A percentile compares a stretch with the other conserved stretches of the same genome.
These are phyloP conservation scores for Colletotrichum abscissum DNA, from an alignment of 2,329 filamentous ascomycete genomes.

Conservation along the genomic window DNA sequence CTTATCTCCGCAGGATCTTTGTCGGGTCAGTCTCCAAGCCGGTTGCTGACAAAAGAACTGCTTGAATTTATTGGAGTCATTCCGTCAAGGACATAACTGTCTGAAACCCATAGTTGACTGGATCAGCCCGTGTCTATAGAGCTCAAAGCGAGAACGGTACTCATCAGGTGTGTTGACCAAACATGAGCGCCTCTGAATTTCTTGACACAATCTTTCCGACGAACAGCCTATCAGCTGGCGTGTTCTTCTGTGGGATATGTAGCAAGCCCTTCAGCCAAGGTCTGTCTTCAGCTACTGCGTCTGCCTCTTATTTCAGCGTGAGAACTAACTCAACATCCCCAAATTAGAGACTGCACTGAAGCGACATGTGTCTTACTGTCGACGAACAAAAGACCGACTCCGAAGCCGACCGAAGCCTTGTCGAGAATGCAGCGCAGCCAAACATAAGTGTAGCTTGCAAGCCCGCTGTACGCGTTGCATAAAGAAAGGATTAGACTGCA, in stretches of 20 bases:
- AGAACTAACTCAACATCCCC: background rate
- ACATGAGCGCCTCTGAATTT: background rate
- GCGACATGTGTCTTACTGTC: constrained; percentile 24
- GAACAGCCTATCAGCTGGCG: background rate
- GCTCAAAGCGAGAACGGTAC: background rate
- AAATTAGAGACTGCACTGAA: constrained; percentile 6
- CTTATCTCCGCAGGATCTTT: background rate
- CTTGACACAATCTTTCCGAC: background rate
- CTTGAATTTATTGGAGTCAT: background rate
- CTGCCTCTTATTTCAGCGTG: background rate
- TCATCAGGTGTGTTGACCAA: background rate
- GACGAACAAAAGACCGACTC: constrained; percentile 4
- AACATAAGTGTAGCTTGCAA: constrained; percentile 29
- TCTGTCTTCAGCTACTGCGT: background rate
- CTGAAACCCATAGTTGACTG: background rate
- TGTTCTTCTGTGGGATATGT: constrained; percentile 25
- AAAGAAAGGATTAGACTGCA: constrained; percentile 23
- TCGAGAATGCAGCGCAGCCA: constrained; percentile 24
- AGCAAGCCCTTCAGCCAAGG: constrained; percentile 27
- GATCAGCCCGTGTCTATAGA: background rate
- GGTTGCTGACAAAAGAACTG: background rate
- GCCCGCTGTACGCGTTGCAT: constrained; percentile 19
- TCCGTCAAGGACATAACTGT: background rate
- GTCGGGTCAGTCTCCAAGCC: background rate
- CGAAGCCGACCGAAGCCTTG: constrained; percentile 24